Base-by-base conservation (phyloP, 495 filamentous ascomycete genomes). In the Talaromyces nanjingensis region DNA sequence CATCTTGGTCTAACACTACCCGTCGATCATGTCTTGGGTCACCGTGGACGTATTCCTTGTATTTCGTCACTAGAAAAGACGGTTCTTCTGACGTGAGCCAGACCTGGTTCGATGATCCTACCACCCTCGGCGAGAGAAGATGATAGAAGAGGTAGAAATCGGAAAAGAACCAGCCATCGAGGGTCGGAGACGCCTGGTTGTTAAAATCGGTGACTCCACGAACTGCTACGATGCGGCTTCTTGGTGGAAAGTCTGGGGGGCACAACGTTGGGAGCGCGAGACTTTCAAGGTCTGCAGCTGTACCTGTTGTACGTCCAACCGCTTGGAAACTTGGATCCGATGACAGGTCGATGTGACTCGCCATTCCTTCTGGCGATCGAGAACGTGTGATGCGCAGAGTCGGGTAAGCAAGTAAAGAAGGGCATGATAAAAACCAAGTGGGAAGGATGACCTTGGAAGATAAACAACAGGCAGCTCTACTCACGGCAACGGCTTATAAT, bases 91-190 rank as follows among this genome's bases (percentile, higher is more conserved):
- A 54, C 4, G 67, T 67, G 8, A 69, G 18, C 69, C 67, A 69
- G 9, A 67, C 24, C 52, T 69, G 69, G 12, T 62, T 64, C 11
- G 62, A 18, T 16, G 29, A 20, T n/a, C 16, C 16, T 8, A 14
- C n/a, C 11, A 3, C 34, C 8, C n/a, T 12, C 11, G 33, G 59
- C 12, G 52, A 54, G n/a, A 71, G 60, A 8, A 71, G 64, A 54
- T 71, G 60, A 54, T 67, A 56, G 37, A 71, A 69, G 1, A 71
- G 53, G 53, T 67, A 71, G 52, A 71, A 69, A 53, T 68, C 67
- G 7, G 63, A 68, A 8, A 69, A 27, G 14, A 71, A 66, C 64
- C 64, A 68, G 3, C 69, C 69, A 45, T 71, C 69, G 5, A n/a
- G 2, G 37, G 9, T 3, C 29, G 20, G 29, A 62, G 63, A 8